phyloP scores from a whole-genome alignment of 129 eudicot genomes.

The Saussurea involucrata region DNA sequence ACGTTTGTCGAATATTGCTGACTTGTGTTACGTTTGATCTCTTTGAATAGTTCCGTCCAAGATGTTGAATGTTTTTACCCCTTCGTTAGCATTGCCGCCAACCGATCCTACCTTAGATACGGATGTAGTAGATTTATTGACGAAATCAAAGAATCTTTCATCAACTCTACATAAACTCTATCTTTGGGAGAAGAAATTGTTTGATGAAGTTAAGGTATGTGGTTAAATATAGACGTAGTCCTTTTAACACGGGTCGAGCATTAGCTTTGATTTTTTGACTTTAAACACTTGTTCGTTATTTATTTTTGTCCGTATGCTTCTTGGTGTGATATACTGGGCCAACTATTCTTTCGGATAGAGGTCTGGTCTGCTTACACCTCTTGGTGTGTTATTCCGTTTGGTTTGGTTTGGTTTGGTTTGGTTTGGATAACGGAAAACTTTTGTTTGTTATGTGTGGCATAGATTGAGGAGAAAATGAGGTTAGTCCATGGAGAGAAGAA shows the following conservation, averaged over 20 bases:
- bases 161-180: conserved; percentile 75
- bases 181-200: conserved; percentile 96
- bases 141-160: conserved; percentile 68
- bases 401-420: not conserved
- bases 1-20: not conserved
- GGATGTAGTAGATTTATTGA: conserved; percentile 48
- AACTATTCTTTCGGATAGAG: not conserved
- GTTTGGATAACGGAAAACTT: not conserved
- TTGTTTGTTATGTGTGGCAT: conserved; percentile 15
- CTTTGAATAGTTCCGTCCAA: conserved; percentile 66
- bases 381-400: not conserved
- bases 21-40: not conserved
- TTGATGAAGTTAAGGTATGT: conserved; percentile 83
- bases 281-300: not conserved
- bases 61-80: conserved; percentile 63
- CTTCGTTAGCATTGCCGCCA: conserved; percentile 43
- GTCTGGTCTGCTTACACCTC: not conserved
- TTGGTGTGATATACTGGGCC: not conserved
- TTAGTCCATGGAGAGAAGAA: conserved; percentile 65
- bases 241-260: not conserved
- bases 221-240: not conserved
- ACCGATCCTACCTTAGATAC: conserved; percentile 46
- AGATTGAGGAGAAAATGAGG: conserved; percentile 97
- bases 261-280: not conserved
- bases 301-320: not conserved